These are phyloP conservation scores for Microglena sp. DNA, from an alignment of 139 green algal genomes.

Conservation along the genomic window DNA sequence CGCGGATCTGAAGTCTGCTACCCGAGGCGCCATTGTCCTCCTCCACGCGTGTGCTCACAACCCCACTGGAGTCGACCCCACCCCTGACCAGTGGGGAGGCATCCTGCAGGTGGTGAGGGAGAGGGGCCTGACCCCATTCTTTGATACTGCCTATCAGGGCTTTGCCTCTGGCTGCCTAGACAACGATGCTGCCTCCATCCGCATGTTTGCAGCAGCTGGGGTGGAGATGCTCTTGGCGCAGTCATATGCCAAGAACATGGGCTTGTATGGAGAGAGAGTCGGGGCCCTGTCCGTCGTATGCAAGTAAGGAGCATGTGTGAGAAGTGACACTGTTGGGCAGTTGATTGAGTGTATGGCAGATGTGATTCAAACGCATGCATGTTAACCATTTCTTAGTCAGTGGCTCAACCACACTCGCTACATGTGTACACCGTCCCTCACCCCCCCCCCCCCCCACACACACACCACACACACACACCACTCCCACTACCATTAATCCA, in stretches of 20 bases:
- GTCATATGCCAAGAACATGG: conserved; percentile 76
- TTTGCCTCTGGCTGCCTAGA: conserved; percentile 76
- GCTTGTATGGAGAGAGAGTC: conserved; percentile 70
- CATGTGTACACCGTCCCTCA: too few relatives aligned
- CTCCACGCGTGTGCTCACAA: conserved; percentile 56
- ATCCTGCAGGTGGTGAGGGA: conserved; percentile 29
- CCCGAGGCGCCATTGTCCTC: conserved; percentile 31
- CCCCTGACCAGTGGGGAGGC: conserved; percentile 32
- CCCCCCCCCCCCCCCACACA: too few relatives aligned
- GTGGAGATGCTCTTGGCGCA: conserved; percentile 22
- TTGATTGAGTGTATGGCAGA: too few relatives aligned
- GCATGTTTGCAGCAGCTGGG: conserved; percentile 48
- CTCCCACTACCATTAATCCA: too few relatives aligned
- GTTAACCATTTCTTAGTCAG: too few relatives aligned
- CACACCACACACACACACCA: too few relatives aligned
- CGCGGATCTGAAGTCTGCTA: conserved; percentile 28
- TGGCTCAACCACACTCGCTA: too few relatives aligned
- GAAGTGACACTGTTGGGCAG: too few relatives aligned
- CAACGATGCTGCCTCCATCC: conserved; percentile 51
- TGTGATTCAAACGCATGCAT: too few relatives aligned
- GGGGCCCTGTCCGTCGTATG: conserved; percentile 38
- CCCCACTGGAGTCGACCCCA: conserved; percentile 49
- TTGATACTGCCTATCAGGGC: conserved; percentile 60
- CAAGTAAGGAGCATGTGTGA: conserved; percentile 16
- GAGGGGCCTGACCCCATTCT: conserved; percentile 36